Conservation (phyloP, 1,284 basidiomycete genomes). For the Ustilago lituana region DNA sequence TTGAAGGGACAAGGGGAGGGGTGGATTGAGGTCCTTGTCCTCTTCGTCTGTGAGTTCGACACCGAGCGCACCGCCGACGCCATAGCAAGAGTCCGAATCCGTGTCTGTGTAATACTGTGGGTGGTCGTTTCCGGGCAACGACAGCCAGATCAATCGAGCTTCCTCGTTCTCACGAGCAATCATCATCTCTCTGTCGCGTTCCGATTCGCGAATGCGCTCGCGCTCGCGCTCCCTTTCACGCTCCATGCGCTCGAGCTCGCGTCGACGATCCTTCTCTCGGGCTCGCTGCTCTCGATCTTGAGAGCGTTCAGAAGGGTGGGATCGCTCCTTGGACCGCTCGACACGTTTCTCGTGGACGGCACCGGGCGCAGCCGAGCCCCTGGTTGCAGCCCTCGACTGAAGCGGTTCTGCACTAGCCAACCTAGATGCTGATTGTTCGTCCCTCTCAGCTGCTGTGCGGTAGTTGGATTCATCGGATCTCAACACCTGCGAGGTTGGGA, state of each 20-base stretch:
- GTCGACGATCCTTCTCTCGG: constrained; percentile 40
- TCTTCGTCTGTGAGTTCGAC: constrained; percentile 43
- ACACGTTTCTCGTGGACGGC: constrained; percentile 21
- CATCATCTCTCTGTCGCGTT: constrained; percentile 46
- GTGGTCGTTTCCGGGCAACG: constrained; percentile 57
- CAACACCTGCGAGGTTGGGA: background rate
- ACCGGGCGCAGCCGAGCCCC: constrained; percentile 18
- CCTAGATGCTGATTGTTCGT: constrained; percentile 6
- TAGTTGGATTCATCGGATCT: constrained; percentile 6
- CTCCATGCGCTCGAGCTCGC: constrained; percentile 37
- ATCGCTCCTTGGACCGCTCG: constrained; percentile 31
- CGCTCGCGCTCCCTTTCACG: constrained; percentile 46
- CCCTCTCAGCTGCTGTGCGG: constrained; percentile 5
- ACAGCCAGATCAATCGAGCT: constrained; percentile 52
- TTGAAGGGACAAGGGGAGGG: constrained; percentile 33
- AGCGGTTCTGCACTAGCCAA: constrained; percentile 7
- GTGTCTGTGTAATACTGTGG: constrained; percentile 60
- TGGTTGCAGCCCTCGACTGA: constrained; percentile 11
- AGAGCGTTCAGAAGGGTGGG: constrained; percentile 28
- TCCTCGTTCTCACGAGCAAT: constrained; percentile 51
- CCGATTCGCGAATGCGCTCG: constrained; percentile 47
- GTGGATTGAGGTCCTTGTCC: constrained; percentile 47
- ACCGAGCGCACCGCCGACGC: constrained; percentile 37
- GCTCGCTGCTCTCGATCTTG: constrained; percentile 47
- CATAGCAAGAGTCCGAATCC: constrained; percentile 51